Conservation (phyloP, 192 early-diverging fungal species). For the Geosiphon pyriformis region DNA sequence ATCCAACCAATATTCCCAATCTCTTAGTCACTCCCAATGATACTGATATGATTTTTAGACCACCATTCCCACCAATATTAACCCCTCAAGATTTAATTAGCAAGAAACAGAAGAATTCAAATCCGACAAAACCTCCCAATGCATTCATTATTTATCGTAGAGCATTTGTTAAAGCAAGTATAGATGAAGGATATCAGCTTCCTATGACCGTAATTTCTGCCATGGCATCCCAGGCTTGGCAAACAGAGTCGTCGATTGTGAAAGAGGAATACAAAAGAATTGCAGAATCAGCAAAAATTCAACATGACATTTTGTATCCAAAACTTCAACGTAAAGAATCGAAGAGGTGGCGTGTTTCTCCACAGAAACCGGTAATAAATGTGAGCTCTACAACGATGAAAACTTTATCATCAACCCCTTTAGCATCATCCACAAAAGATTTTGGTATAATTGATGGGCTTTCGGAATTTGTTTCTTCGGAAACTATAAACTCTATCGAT, state of each 20-base stretch:
- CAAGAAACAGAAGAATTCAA: neutral
- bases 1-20: slow-evolving; percentile 4
- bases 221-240: slow-evolving; percentile 7
- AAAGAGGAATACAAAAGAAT: slow-evolving; percentile 9
- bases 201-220: slow-evolving; percentile 15
- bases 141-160: slow-evolving; percentile 8
- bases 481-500: too few relatives aligned
- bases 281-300: neutral
- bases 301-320: neutral
- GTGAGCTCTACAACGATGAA: too few relatives aligned
- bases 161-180: neutral
- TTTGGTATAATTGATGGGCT: too few relatives aligned
- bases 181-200: neutral
- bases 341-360: slow-evolving; percentile 5
- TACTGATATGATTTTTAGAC: neutral
- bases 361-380: too few relatives aligned
- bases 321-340: neutral
- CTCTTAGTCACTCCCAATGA: neutral
- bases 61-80: neutral
- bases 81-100: neutral
- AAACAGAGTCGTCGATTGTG: neutral
- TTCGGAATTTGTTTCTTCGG: too few relatives aligned
- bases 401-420: too few relatives aligned
- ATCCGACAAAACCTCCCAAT: slow-evolving; percentile 1
- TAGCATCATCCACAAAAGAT: too few relatives aligned